phyloP scores from a whole-genome alignment of 2,329 filamentous ascomycete genomes.

The Penicillium sp. region DNA sequence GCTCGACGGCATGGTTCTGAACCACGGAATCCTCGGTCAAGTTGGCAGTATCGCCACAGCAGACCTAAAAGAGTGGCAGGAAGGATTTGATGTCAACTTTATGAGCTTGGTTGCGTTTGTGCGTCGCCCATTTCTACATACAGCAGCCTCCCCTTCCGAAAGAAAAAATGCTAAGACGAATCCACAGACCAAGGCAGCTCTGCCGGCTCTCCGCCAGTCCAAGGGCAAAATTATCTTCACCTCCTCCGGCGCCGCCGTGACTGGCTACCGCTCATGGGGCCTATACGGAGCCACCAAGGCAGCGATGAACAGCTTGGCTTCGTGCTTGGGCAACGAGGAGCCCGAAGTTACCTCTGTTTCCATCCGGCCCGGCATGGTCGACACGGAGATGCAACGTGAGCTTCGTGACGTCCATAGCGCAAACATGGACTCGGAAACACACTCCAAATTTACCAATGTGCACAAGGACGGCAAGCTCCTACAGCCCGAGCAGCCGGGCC shows the following conservation, averaged over 20 bases:
- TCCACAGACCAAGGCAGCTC: constrained; percentile 29
- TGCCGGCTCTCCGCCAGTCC: constrained; percentile 32
- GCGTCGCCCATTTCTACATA: constrained; percentile 29
- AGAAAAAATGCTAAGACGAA: not conserved
- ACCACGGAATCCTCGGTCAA: constrained; percentile 80
- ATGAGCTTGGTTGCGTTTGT: constrained; percentile 80
- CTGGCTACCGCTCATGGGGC: constrained; percentile 35
- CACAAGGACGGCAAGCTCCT: constrained; percentile 71
- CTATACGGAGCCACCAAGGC: constrained; percentile 39
- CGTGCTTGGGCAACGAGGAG: constrained; percentile 31
- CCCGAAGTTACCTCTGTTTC: constrained; percentile 29
- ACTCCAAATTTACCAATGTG: constrained; percentile 64
- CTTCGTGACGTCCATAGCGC: constrained; percentile 70
- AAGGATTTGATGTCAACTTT: constrained; percentile 77
- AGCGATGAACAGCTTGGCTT: constrained; percentile 34
- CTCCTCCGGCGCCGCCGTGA: constrained; percentile 34
- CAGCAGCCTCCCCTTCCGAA: not conserved
- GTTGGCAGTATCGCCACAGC: constrained; percentile 68
- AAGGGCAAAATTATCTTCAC: constrained; percentile 39
- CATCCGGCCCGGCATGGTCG: constrained; percentile 34
- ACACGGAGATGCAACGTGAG: constrained; percentile 48
- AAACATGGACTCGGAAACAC: constrained; percentile 58
- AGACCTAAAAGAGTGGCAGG: constrained; percentile 71
- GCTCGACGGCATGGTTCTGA: constrained; percentile 80
- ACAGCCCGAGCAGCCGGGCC: constrained; percentile 77